Evolutionary conservation across 2,329 filamentous ascomycete genomes (phyloP), one percentile per base, ranked within the genome.

Genomic region (Monilinia fructigena): DNA sequence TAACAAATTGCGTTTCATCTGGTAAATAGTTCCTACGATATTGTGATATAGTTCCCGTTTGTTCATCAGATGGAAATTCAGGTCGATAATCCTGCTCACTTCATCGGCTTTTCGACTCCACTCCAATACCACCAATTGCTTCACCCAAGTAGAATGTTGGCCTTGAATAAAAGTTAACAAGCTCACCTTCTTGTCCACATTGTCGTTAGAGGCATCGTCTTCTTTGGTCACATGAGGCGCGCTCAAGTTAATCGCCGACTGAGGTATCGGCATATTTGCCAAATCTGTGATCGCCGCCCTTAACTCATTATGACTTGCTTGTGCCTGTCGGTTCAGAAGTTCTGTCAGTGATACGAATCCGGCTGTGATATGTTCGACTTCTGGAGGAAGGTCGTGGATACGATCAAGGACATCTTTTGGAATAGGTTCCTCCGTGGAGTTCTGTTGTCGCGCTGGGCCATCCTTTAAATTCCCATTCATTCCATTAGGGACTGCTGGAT

Each of bases 61-160:
- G 66, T 81, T 79, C 67, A 87, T 83, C 68, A 96, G 82, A 81
- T 94, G 92, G 35, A 84, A 83, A 75, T 90, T 91, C 70, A 99
- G 80, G 74, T 98, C 93, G 71, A 98, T 96, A 68, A 98, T 83
- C 77, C 90, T 92, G 79, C 89, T 90, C 72, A 98, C 91, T 72
- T 90, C 87, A 50, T 87, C 83, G 45, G 89, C 87, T 76, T 91
- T 89, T 74, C 90, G 85, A 75, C 90, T 91, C 95, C 95, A 99
- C 78, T 95, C 90, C 1, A 90, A 88, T 56, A 99, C 88, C 28
- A 99, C 92, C 26, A 97, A 82, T 10, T 93, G 86, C 79, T 99
- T 98, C 76, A 96, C 92, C 82, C 96, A 98, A 79, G 92, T 92
- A 40, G 89, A 87, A 74, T 97, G 89, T 74, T 90, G 86, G 28